phyloP scores from a whole-genome alignment of 2,329 filamentous ascomycete genomes.

The Pseudocercospora ulei region DNA sequence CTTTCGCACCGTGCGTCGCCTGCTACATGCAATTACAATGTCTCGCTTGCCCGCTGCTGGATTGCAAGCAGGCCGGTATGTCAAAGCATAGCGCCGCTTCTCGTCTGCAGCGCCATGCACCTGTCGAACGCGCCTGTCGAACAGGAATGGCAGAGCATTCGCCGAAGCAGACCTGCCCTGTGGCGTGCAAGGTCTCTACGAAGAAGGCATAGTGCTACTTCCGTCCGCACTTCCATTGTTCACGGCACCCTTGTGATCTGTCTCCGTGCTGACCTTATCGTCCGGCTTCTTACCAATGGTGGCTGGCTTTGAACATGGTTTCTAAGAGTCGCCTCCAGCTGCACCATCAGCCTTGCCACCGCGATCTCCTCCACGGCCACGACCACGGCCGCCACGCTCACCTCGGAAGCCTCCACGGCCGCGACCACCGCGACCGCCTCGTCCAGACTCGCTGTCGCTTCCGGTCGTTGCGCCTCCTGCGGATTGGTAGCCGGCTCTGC shows the following conservation, averaged over 20 bases:
- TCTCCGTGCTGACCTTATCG: not conserved
- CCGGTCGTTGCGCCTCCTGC: conserved; percentile 32
- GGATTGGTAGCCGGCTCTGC: conserved; percentile 31
- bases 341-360: conserved; percentile 27
- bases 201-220: no score
- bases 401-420: conserved; percentile 42
- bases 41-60: conserved; percentile 17
- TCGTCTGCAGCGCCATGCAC: conserved; percentile 10
- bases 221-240: no score
- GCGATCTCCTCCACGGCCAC: conserved; percentile 31
- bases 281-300: not conserved
- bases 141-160: not conserved
- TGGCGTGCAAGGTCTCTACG: not conserved
- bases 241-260: no score
- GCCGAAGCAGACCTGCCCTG: not conserved
- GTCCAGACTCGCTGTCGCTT: conserved; percentile 63
- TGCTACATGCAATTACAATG: conserved; percentile 19
- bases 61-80: conserved; percentile 19
- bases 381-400: conserved; percentile 40
- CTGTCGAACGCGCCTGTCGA: conserved; percentile 3
- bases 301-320: no score
- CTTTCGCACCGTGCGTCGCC: conserved; percentile 3
- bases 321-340: conserved; percentile 30
- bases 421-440: conserved; percentile 45
- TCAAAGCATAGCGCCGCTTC: conserved; percentile 15